Conservation (phyloP, 306 rosid species). For the Begonia peltatifolia region DNA sequence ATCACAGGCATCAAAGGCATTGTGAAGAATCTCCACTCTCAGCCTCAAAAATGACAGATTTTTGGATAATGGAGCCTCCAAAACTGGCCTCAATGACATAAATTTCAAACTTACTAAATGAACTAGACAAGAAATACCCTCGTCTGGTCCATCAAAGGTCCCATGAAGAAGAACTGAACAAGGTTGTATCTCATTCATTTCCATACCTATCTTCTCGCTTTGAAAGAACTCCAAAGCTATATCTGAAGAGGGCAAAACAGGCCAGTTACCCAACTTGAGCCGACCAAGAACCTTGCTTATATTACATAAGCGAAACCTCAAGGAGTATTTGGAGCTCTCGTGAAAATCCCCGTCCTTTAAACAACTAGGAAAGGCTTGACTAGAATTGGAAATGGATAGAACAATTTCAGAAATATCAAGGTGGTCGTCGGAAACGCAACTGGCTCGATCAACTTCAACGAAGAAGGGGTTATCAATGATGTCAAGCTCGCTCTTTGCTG, state of each 20-base stretch:
- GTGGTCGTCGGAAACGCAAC: conserved; percentile 49
- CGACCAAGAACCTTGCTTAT: conserved; percentile 32
- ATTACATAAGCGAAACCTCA: conserved; percentile 57
- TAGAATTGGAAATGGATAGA: conserved; percentile 31
- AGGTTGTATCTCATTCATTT: conserved; percentile 14
- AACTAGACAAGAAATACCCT: conserved; percentile 65
- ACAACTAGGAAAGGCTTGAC: conserved; percentile 40
- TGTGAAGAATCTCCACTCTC: conserved; percentile 59
- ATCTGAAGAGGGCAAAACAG: conserved; percentile 49
- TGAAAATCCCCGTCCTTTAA: conserved; percentile 28
- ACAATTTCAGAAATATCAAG: conserved; percentile 78
- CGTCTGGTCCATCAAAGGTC: conserved; percentile 75
- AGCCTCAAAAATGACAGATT: conserved; percentile 40
- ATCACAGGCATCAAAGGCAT: conserved; percentile 60
- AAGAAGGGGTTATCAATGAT: conserved; percentile 32
- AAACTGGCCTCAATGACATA: conserved; percentile 52
- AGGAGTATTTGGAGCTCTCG: conserved; percentile 27
- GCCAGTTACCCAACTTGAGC: conserved; percentile 84
- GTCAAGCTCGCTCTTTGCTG: conserved; percentile 18
- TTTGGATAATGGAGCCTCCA: conserved; percentile 28
- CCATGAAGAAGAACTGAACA: conserved; percentile 59
- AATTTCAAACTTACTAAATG: conserved; percentile 72
- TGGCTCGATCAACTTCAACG: conserved; percentile 54
- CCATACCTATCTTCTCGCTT: conserved; percentile 10
- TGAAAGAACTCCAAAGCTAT: conserved; percentile 48